A percentile compares a stretch with the other conserved stretches of the same genome.
Conservation (phyloP, 2,329 filamentous ascomycete genomes). For the Sporothrix mexicana region DNA sequence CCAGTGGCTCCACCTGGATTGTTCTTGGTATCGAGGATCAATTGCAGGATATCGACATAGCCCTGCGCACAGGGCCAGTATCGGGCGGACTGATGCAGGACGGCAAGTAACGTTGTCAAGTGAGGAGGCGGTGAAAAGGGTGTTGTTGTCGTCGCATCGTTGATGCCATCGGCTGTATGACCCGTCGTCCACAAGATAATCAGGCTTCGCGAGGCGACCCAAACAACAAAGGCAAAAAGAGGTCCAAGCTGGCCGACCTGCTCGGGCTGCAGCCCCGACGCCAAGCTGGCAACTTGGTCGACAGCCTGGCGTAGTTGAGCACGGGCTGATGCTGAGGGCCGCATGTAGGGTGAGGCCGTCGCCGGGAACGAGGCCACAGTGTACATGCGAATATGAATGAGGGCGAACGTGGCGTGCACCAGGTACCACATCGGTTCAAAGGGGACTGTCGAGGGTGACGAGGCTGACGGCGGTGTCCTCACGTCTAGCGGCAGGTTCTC, state of each 20-base stretch:
- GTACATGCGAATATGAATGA: slow-evolving; percentile 36
- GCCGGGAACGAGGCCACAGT: slow-evolving; percentile 35
- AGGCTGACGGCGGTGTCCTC: neutral
- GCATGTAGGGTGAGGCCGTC: slow-evolving; percentile 33
- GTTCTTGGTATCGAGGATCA: slow-evolving; percentile 34
- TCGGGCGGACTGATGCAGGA: slow-evolving; percentile 28
- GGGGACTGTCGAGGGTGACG: neutral
- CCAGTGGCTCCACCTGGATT: slow-evolving; percentile 31
- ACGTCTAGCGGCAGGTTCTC: slow-evolving; percentile 32
- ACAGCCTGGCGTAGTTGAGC: slow-evolving; percentile 29
- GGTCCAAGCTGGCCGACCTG: slow-evolving; percentile 31
- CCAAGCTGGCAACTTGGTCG: slow-evolving; percentile 29
- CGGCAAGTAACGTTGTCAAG: slow-evolving; percentile 26
- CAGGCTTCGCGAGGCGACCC: slow-evolving; percentile 32
- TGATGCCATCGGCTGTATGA: neutral
- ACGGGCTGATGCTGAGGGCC: slow-evolving; percentile 32
- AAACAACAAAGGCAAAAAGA: slow-evolving; percentile 34
- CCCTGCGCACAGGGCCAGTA: slow-evolving; percentile 34
- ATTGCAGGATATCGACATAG: slow-evolving; percentile 35
- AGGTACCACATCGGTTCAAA: slow-evolving; percentile 33
- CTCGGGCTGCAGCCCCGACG: neutral
- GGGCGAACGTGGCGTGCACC: slow-evolving; percentile 30
- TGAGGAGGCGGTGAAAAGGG: slow-evolving; percentile 20
- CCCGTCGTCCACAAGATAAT: slow-evolving; percentile 34
- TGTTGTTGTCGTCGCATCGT: neutral